Evolutionary conservation across 306 rosid genomes (phyloP), one percentile per base, ranked within the genome.

Genomic region (Cucurbita maxima): DNA sequence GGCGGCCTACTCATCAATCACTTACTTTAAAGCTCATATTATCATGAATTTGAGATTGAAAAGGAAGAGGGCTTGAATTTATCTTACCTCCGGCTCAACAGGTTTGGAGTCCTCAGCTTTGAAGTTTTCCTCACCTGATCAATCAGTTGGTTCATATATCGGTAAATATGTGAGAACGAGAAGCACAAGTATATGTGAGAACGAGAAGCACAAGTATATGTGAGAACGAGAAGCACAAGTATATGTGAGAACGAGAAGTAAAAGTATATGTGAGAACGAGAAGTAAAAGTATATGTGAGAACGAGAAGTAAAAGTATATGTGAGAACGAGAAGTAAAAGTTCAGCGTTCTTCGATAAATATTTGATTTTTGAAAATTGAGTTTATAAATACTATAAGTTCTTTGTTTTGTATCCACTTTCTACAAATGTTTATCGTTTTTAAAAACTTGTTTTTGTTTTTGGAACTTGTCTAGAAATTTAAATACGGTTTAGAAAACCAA

Each of bases 81-180:
- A 8, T 8, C 57, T 45, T 70, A 82, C 93, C 88, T 84, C 87
- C 7, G 87, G 73, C 74, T 84, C 90, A 71, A 86, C 51, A 34
- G 93, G 81, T 75, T 88, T 88, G 84, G 76, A 67, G 62, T 86
- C 93, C 50, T 86, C 93, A 77, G 72, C 58, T 88, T 88, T 88
- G 76, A 57, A 11, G 83, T 43, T 81, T 7, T 88, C 93, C 57
- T 86, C 93, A 76, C 88, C 93, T 88, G 84, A 86, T 48, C 38
- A 75, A 34, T 60, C 47, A 11, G 14, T 30, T 5, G 13, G 16
- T 48, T 45, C 20, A 8, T 9, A 43, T 6, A 47, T 68, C 36
- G 22, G 56, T 45, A 20, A 22, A 22, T 47, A 19, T 68, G 57
- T 1, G 2, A 7, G 41, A 4, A 63, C 69, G 51, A 82, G 9